Percentiles rank a stretch among this genome's conserved stretches.
Evolutionary conservation across 495 filamentous ascomycete genomes (phyloP).

Genomic region (Lophiostoma macrostomum): DNA sequence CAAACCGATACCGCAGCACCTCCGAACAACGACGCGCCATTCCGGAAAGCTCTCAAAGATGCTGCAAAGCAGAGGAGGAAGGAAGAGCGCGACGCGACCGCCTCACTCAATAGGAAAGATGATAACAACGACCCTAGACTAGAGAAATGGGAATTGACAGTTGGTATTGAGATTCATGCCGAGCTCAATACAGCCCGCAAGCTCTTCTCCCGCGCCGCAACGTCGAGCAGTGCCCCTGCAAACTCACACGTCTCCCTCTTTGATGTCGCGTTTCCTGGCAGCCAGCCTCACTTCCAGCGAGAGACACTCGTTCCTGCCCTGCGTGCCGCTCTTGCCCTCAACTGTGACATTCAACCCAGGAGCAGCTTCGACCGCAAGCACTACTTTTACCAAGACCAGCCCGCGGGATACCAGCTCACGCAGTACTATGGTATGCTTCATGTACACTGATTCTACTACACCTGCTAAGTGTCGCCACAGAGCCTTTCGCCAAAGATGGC

Average conservation of each 20-base stretch:
- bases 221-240: conserved; percentile 64
- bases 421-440: conserved; percentile 71
- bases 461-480: conserved; percentile 32
- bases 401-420: conserved; percentile 93
- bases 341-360: conserved; percentile 68
- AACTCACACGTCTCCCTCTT: conserved; percentile 87
- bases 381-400: conserved; percentile 98
- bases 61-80: conserved; percentile 52
- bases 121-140: conserved; percentile 46
- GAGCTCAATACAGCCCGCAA: conserved; percentile 85
- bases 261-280: conserved; percentile 85
- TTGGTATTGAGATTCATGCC: conserved; percentile 96
- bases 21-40: conserved; percentile 44
- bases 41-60: conserved; percentile 74
- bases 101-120: conserved; percentile 32
- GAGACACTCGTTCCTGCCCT: conserved; percentile 84
- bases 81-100: conserved; percentile 38
- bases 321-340: conserved; percentile 79
- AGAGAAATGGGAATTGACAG: conserved; percentile 80
- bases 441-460: not conserved
- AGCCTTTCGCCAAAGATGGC: conserved; percentile 81
- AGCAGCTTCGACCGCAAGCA: conserved; percentile 95
- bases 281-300: conserved; percentile 80
- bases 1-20: conserved; percentile 14
- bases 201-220: conserved; percentile 76